phyloP scores from a whole-genome alignment of 306 rosid species.

The Morella rubra region DNA sequence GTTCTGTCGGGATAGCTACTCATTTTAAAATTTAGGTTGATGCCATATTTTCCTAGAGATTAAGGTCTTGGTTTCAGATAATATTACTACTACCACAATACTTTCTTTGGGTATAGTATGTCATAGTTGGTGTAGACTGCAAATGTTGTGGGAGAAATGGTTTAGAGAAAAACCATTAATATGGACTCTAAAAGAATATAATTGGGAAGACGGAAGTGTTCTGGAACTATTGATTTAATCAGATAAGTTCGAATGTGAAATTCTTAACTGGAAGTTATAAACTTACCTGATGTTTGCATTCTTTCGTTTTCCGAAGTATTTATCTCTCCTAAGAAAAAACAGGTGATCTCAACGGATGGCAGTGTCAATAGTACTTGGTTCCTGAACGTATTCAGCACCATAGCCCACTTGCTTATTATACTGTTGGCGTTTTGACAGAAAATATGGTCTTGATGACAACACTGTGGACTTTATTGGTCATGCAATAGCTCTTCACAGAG shows the following conservation, averaged over 20 bases:
- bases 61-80: background rate
- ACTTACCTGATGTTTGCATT: background rate
- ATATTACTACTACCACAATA: background rate
- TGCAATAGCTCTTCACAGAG: constrained; percentile 97
- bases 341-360: background rate
- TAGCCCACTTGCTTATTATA: constrained; percentile 19
- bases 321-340: background rate
- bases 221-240: background rate
- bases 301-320: background rate
- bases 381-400: constrained; percentile 14
- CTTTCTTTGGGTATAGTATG: background rate
- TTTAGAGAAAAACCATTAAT: background rate
- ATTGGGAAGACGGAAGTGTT: background rate
- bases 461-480: constrained; percentile 95
- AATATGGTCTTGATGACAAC: constrained; percentile 90
- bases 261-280: background rate
- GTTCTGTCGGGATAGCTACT: constrained; percentile 4
- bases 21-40: background rate
- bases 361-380: background rate
- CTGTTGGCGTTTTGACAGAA: constrained; percentile 57
- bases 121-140: background rate
- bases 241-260: background rate
- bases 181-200: background rate
- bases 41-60: background rate
- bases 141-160: background rate